Conservation (phyloP, 306 rosid species). For the Citrullus mucosospermus region DNA sequence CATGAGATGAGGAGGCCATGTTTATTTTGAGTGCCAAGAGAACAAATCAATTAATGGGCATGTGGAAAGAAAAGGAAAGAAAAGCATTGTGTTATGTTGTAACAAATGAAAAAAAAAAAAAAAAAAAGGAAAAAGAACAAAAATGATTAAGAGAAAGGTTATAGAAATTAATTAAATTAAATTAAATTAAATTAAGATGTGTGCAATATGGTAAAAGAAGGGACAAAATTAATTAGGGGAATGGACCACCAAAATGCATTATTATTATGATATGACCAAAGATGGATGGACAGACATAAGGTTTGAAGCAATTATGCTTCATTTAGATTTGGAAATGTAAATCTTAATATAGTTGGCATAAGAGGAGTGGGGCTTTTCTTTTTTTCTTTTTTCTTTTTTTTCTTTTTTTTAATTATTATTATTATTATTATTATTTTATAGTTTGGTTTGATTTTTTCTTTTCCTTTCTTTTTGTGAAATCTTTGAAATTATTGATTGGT, state of each 20-base stretch:
- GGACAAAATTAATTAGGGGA: neutral
- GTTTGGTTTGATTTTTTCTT: no score
- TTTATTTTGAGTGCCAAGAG: neutral
- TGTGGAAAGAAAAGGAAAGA: neutral
- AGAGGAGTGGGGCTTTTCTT: neutral
- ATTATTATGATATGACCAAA: neutral
- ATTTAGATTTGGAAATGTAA: constrained; percentile 1
- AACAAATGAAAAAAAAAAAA: neutral
- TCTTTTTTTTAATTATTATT: no score
- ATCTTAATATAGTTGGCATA: neutral
- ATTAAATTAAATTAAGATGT: neutral
- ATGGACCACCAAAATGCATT: constrained; percentile 6
- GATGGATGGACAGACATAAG: constrained; percentile 1
- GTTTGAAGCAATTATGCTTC: constrained; percentile 3
- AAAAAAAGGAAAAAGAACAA: no score
- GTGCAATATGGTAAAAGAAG: neutral
- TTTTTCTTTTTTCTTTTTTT: no score
- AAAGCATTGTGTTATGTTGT: neutral
- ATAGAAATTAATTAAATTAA: neutral
- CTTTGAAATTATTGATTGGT: neutral
- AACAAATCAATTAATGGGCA: neutral
- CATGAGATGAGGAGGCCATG: neutral
- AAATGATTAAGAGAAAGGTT: neutral
- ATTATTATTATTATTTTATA: neutral
- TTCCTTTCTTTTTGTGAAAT: neutral